Base-by-base conservation (phyloP, 75 land plant genomes). In the Pseudotsuga menziesii region DNA sequence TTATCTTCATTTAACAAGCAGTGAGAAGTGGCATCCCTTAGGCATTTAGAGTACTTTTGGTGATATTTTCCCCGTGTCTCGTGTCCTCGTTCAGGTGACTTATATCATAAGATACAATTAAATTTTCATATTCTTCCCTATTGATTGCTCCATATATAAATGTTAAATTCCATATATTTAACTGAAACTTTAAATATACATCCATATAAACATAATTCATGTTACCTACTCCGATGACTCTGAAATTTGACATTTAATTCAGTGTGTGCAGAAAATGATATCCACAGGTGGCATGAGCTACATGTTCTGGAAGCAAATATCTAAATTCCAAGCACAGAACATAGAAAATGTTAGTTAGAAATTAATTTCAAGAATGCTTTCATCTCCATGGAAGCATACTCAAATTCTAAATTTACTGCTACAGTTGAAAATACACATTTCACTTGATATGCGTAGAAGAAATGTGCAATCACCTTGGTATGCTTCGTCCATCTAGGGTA, bases 241-340 rank as follows among this genome's bases (percentile, higher is more conserved):
- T 91, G 93, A 74, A 91, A 91, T 80, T 91, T 91, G 58, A 91
- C 91, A 84, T 78, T 91, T 70, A 91, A 74, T 67, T 91, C 93
- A 13, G 85, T 88, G 73, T 91, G 93, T 25, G 89, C 93, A 80
- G 93, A 91, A 78, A 81, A 91, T n/a, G 85, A 89, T 11, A 91
- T 91, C 67, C 75, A 82, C 15, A 91, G 86, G 35, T 81, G 74
- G 66, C 91, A 91, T 4, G 87, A 80, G 79, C 82, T 16, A 91
- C 61, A 80, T 90, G 79, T 26, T 91, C 93, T 57, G 89, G 91
- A 83, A 91, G 91, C 75, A 91, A 76, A 79, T 91, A 91, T 74
- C 93, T 91, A 58, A 23, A 25, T 72, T 16, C 27, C 14, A 75
- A 17, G 35, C 62, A 35, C 29, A 72, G 58, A 36, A 35, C 26